A percentile compares a stretch with the other conserved stretches of the same genome.
Conservation (phyloP, 495 filamentous ascomycete genomes). For the Podospora anserina region DNA sequence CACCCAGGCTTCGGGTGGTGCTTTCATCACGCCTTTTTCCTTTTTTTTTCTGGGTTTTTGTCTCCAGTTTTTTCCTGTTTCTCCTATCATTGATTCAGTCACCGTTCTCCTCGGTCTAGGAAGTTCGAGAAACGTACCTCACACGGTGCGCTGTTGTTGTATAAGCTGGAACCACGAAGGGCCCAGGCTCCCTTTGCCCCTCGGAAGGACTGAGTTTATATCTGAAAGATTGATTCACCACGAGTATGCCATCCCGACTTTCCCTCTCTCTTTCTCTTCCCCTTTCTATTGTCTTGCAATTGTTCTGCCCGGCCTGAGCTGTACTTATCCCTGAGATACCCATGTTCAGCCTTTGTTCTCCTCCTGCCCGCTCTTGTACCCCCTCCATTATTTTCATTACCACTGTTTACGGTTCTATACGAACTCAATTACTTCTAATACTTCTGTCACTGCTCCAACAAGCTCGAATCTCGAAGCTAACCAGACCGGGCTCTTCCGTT, state of each 20-base stretch:
- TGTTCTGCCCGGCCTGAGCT: not conserved
- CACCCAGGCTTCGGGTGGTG: not conserved
- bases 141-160: not conserved
- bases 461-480: constrained; percentile 9
- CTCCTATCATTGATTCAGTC: not conserved
- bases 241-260: not conserved
- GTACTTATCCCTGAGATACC: constrained; percentile 7
- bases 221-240: not conserved
- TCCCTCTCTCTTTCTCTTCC: constrained; percentile 2
- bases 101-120: constrained; percentile 3
- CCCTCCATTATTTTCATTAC: not conserved
- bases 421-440: not conserved
- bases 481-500: not conserved
- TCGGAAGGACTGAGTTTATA: not conserved
- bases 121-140: not conserved
- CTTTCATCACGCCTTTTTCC: not conserved
- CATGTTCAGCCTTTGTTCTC: constrained; percentile 11
- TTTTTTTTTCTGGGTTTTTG: constrained; percentile 3
- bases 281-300: not conserved
- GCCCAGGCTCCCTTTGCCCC: not conserved
- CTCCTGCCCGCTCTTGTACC: not conserved
- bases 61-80: not conserved
- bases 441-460: not conserved
- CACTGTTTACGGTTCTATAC: not conserved
- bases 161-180: not conserved